phyloP scores from a whole-genome alignment of 83 land plant species.

The Picea abies region DNA sequence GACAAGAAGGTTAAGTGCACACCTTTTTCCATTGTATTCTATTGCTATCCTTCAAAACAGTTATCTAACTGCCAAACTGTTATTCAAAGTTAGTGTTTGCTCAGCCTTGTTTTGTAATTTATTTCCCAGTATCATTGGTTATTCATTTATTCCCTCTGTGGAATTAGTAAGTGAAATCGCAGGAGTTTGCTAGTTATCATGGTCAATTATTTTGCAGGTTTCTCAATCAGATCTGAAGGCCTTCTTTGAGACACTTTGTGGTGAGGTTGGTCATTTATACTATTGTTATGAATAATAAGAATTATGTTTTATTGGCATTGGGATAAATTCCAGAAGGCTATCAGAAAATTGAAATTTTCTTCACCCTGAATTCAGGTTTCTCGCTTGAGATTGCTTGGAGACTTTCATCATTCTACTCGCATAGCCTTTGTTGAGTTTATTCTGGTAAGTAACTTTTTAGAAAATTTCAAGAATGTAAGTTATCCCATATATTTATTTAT shows the following conservation, averaged over 20 bases:
- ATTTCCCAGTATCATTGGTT: background rate
- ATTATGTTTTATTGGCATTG: no score
- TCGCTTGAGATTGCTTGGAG: constrained; percentile 95
- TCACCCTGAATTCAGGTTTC: constrained; percentile 60
- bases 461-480: background rate
- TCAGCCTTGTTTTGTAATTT: background rate
- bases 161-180: no score
- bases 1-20: constrained; percentile 80
- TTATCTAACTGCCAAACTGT: no score
- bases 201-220: constrained; percentile 54
- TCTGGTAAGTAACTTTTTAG: constrained; percentile 48
- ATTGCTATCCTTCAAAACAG: background rate
- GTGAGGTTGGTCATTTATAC: constrained; percentile 63
- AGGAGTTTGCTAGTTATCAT: background rate
- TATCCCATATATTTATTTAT: no score
- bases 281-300: no score
- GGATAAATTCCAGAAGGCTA: background rate
- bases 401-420: constrained; percentile 95
- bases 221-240: constrained; percentile 95
- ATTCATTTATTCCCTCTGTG: background rate
- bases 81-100: background rate
- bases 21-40: background rate
- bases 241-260: constrained; percentile 95
- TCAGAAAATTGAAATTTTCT: background rate
- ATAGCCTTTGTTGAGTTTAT: constrained; percentile 98